Evolutionary conservation across 805 yeast genomes (phyloP).

Genomic region (Metschnikowia lunata): DNA sequence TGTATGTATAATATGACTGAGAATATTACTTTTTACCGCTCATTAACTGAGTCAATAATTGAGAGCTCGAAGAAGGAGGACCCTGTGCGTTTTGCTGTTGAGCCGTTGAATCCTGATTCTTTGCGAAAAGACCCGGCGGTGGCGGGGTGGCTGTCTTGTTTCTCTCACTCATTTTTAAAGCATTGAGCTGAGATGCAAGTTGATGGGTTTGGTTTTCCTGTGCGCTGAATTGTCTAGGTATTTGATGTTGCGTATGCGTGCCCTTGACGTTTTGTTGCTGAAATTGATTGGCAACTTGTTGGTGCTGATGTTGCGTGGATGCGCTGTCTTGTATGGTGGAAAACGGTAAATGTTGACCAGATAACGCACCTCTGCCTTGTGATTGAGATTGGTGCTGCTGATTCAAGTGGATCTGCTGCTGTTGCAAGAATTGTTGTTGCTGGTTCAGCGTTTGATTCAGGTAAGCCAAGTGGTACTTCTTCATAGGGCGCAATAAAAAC

Average conservation of each 20-base stretch:
- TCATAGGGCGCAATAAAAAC: slow-evolving; percentile 37
- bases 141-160: slow-evolving; percentile 54
- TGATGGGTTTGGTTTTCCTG: slow-evolving; percentile 10
- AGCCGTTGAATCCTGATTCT: slow-evolving; percentile 11
- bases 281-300: slow-evolving; percentile 13
- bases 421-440: slow-evolving; percentile 22
- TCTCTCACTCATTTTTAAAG: slow-evolving; percentile 30
- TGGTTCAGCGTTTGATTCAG: slow-evolving; percentile 40
- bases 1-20: background rate
- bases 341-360: slow-evolving; percentile 1
- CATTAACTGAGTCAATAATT: slow-evolving; percentile 78
- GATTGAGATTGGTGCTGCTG: slow-evolving; percentile 25
- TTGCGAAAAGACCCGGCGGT: slow-evolving; percentile 63
- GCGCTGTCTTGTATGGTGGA: background rate
- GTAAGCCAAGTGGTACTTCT: slow-evolving; percentile 43
- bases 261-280: slow-evolving; percentile 10
- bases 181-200: slow-evolving; percentile 20
- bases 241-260: slow-evolving; percentile 1
- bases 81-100: slow-evolving; percentile 9
- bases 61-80: slow-evolving; percentile 59
- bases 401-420: slow-evolving; percentile 19
- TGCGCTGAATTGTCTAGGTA: background rate
- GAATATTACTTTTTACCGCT: slow-evolving; percentile 55
- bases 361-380: slow-evolving; percentile 9
- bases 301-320: slow-evolving; percentile 6